Evolutionary conservation across 1,139 yeast species (phyloP).

Genomic region (Magnusiomyces starmeri): DNA sequence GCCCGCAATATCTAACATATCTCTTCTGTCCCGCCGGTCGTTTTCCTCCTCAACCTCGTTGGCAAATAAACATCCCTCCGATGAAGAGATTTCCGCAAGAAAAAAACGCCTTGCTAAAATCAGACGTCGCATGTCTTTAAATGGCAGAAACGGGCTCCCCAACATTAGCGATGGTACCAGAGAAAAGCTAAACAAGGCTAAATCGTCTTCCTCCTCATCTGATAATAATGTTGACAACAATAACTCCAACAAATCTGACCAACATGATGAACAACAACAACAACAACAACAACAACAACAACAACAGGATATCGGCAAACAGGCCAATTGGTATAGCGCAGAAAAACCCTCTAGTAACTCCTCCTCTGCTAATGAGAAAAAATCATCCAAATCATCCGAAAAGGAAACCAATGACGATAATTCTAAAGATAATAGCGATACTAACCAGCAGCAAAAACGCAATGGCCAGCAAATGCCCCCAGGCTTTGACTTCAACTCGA

Average conservation of each 20-base stretch:
- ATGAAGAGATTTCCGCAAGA: background rate
- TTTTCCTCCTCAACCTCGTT: background rate
- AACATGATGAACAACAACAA: background rate
- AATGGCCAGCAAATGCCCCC: constrained; percentile 18
- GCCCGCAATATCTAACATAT: background rate
- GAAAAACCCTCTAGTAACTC: background rate
- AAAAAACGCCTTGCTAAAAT: background rate
- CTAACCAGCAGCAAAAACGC: constrained; percentile 2
- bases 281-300: background rate
- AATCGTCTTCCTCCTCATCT: no score
- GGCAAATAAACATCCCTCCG: background rate
- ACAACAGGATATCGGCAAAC: background rate
- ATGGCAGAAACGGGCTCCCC: background rate
- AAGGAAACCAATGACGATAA: constrained; percentile 1
- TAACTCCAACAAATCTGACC: background rate
- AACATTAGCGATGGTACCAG: background rate
- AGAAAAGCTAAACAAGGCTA: background rate
- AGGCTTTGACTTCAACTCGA: constrained; percentile 21
- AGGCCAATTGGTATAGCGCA: background rate
- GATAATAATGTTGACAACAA: background rate
- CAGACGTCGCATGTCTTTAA: background rate
- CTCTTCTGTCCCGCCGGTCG: background rate
- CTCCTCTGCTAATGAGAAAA: background rate
- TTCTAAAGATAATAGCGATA: constrained; percentile 2
- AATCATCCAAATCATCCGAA: constrained; percentile 1